phyloP scores from a whole-genome alignment of 768 basidiomycete species.

The Amanita exitialis region DNA sequence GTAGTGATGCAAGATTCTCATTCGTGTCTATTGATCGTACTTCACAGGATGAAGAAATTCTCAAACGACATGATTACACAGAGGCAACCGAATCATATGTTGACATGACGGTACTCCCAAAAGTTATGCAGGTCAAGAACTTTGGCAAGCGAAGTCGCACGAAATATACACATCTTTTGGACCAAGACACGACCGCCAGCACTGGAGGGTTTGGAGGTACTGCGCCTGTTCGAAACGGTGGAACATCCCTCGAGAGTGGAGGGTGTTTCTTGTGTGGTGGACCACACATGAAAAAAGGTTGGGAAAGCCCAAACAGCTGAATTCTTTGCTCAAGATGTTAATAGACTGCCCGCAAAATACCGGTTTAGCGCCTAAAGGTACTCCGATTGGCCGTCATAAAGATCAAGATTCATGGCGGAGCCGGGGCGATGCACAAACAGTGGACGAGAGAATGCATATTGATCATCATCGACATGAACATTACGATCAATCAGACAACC shows the following conservation, averaged over 20 bases:
- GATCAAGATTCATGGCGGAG: not conserved
- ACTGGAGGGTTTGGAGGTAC: slow-evolving; percentile 59
- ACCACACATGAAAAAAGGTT: slow-evolving; percentile 87
- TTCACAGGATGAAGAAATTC: slow-evolving; percentile 71
- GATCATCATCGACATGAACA: not conserved
- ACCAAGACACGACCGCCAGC: slow-evolving; percentile 78
- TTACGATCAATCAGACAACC: slow-evolving; percentile 10
- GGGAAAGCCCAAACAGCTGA: not conserved
- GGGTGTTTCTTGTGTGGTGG: slow-evolving; percentile 95
- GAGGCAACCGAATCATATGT: slow-evolving; percentile 83
- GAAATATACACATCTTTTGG: slow-evolving; percentile 93
- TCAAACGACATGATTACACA: slow-evolving; percentile 76
- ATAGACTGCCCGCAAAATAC: slow-evolving; percentile 45
- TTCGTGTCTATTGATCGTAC: slow-evolving; percentile 1
- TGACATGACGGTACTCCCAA: slow-evolving; percentile 81
- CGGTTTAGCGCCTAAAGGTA: slow-evolving; percentile 3
- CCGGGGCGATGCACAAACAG: not conserved
- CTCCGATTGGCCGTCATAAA: not conserved
- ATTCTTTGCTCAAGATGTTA: not conserved
- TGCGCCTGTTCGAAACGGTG: slow-evolving; percentile 44
- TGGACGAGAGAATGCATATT: not conserved
- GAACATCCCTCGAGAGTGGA: slow-evolving; percentile 40
- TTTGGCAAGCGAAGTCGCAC: slow-evolving; percentile 89
- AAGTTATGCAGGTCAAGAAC: slow-evolving; percentile 95
- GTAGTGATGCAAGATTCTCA: slow-evolving; percentile 4